A percentile compares a stretch with the other conserved stretches of the same genome.
Conservation (phyloP, 176 grass and related monocot genomes). For the Phoenix dactylifera region DNA sequence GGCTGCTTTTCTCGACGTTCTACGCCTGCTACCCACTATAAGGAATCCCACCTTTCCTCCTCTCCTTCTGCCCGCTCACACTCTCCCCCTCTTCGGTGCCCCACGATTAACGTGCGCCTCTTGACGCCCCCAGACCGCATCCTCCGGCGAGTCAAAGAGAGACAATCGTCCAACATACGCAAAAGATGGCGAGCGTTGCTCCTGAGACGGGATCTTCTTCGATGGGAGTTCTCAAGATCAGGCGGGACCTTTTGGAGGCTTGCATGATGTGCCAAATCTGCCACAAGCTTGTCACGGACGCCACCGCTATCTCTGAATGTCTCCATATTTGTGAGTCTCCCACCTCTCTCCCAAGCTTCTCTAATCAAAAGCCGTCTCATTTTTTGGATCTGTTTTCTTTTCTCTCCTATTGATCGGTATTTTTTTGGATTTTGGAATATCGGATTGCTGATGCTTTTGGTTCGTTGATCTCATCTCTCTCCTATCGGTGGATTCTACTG, state of each 20-base stretch:
- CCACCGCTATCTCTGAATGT: constrained; percentile 72
- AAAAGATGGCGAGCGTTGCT: too few species aligned
- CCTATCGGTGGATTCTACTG: neutral
- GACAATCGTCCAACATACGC: too few species aligned
- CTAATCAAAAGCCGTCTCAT: constrained; percentile 4
- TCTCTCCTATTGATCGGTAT: neutral
- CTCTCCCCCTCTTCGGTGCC: too few species aligned
- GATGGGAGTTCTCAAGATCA: constrained; percentile 11
- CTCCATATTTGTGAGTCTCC: constrained; percentile 93
- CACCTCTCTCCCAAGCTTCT: neutral
- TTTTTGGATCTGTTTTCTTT: neutral
- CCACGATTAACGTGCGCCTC: too few species aligned
- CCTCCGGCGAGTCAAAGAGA: too few species aligned
- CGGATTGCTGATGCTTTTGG: constrained; percentile 8
- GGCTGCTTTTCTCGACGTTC: too few species aligned
- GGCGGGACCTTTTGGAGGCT: constrained; percentile 25
- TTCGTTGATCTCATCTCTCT: neutral
- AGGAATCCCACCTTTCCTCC: too few species aligned
- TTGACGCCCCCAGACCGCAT: too few species aligned
- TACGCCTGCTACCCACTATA: too few species aligned
- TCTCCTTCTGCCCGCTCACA: too few species aligned
- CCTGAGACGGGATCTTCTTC: too few species aligned
- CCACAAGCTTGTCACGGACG: constrained; percentile 50
- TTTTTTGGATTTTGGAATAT: constrained; percentile 19
- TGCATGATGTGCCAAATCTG: constrained; percentile 81